phyloP scores from a whole-genome alignment of 1,284 basidiomycete genomes.

The Xerocomus nothofagi region DNA sequence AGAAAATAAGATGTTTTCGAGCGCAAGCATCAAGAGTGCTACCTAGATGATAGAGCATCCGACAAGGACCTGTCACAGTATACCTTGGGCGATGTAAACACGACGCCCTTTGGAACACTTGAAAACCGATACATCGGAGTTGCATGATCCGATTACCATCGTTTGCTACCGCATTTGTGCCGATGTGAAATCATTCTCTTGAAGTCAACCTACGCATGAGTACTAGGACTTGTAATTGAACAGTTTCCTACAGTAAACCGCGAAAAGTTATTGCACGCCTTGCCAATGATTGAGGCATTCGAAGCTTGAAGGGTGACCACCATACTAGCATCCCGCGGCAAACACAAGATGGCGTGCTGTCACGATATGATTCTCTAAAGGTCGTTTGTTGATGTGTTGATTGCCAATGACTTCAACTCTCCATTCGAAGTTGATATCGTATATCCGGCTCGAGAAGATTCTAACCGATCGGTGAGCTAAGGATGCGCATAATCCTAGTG shows the following conservation, averaged over 20 bases:
- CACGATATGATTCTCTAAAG: constrained; percentile 44
- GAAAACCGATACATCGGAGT: constrained; percentile 41
- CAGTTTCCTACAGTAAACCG: constrained; percentile 35
- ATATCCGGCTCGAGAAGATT: constrained; percentile 65
- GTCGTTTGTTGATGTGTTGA: constrained; percentile 47
- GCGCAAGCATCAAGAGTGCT: too few relatives aligned
- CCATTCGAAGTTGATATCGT: constrained; percentile 53
- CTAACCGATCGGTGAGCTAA: constrained; percentile 70
- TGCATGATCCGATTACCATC: constrained; percentile 56
- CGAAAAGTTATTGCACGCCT: constrained; percentile 17
- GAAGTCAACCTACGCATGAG: constrained; percentile 32
- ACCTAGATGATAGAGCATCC: too few relatives aligned
- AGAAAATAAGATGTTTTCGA: too few relatives aligned
- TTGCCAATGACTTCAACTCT: constrained; percentile 49
- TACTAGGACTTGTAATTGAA: neutral
- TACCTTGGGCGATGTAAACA: too few relatives aligned
- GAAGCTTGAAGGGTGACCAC: constrained; percentile 50
- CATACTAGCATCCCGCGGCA: constrained; percentile 62
- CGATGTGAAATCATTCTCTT: constrained; percentile 4
- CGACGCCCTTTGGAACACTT: neutral
- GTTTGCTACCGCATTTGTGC: constrained; percentile 42
- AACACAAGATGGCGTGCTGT: constrained; percentile 58
- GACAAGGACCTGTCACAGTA: too few relatives aligned
- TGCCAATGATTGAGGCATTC: too few relatives aligned
- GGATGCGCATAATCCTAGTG: neutral